Percentiles rank a stretch among this genome's conserved stretches.
These are phyloP conservation scores for Cinnamomum micranthum DNA, from an alignment of 164 flowering plant genomes.

Conservation along the genomic window DNA sequence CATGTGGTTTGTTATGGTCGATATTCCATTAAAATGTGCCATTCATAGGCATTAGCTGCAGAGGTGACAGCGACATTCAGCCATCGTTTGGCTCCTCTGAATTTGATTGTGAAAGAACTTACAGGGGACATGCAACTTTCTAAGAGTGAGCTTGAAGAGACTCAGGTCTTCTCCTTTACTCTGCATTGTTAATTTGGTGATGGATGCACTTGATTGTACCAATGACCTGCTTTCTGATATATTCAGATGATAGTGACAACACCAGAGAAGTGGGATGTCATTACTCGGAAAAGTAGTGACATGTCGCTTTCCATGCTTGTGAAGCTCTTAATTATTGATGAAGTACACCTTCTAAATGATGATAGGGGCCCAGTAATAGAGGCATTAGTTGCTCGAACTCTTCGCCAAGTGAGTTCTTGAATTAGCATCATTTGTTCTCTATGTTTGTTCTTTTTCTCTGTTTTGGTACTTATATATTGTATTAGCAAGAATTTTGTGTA, in stretches of 20 bases:
- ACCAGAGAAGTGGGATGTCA: slow-evolving; percentile 99
- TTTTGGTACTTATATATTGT: not conserved
- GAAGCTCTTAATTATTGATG: slow-evolving; percentile 95
- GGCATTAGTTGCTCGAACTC: slow-evolving; percentile 96
- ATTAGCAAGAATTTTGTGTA: not conserved
- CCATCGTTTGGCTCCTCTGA: slow-evolving; percentile 83
- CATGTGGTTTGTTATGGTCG: not conserved
- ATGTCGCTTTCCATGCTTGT: slow-evolving; percentile 95
- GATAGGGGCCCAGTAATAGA: slow-evolving; percentile 99
- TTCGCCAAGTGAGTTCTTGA: slow-evolving; percentile 69
- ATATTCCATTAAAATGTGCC: not conserved
- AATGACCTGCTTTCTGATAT: slow-evolving; percentile 6
- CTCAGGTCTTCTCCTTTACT: slow-evolving; percentile 53
- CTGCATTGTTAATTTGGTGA: not conserved
- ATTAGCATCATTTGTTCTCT: not conserved
- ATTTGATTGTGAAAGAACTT: slow-evolving; percentile 86
- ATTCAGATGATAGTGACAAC: slow-evolving; percentile 99
- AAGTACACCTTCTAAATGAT: slow-evolving; percentile 97
- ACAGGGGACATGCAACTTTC: slow-evolving; percentile 99
- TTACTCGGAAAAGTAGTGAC: slow-evolving; percentile 99
- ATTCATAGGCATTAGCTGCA: slow-evolving; percentile 84
- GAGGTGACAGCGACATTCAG: slow-evolving; percentile 92
- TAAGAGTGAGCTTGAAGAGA: slow-evolving; percentile 84
- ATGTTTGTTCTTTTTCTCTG: not conserved
- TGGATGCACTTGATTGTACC: slow-evolving; percentile 3